Conservation (phyloP, 1,284 basidiomycete genomes). For the Somion occarium region DNA sequence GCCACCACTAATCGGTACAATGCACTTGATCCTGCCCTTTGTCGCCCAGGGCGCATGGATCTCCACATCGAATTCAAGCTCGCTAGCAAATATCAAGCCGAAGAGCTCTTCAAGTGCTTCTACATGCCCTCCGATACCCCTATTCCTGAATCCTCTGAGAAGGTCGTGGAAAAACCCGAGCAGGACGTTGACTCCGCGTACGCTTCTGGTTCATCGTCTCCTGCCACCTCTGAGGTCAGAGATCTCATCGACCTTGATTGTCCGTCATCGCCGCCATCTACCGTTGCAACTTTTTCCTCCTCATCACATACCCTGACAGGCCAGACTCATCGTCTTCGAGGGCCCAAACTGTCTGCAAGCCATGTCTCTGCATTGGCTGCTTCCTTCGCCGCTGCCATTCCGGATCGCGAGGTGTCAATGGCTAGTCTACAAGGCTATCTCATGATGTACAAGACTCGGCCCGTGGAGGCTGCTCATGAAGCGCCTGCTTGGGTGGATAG, state of each 20-base stretch:
- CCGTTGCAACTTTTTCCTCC: constrained; percentile 1
- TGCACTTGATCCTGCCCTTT: constrained; percentile 65
- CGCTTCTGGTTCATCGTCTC: neutral
- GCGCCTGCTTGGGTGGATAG: constrained; percentile 24
- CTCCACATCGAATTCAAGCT: constrained; percentile 71
- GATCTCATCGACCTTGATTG: constrained; percentile 5
- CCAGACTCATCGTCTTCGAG: constrained; percentile 26
- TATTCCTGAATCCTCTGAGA: constrained; percentile 11
- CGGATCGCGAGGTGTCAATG: constrained; percentile 67
- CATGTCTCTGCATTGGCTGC: constrained; percentile 42
- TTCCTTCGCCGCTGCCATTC: constrained; percentile 54
- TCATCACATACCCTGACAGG: constrained; percentile 21
- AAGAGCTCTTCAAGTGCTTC: constrained; percentile 60
- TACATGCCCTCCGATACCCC: constrained; percentile 40
- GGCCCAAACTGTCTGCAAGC: constrained; percentile 29
- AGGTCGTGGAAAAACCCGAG: constrained; percentile 9
- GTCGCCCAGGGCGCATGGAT: constrained; percentile 77
- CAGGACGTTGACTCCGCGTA: constrained; percentile 17
- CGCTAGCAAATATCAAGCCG: constrained; percentile 62
- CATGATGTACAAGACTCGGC: constrained; percentile 64
- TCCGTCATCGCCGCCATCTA: neutral
- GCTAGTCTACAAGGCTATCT: constrained; percentile 72
- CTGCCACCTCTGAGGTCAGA: neutral
- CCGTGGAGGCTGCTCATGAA: constrained; percentile 47
- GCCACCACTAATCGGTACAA: constrained; percentile 73